These are phyloP conservation scores for Evernia prunastri DNA, from an alignment of 495 filamentous ascomycete species.

Conservation along the genomic window DNA sequence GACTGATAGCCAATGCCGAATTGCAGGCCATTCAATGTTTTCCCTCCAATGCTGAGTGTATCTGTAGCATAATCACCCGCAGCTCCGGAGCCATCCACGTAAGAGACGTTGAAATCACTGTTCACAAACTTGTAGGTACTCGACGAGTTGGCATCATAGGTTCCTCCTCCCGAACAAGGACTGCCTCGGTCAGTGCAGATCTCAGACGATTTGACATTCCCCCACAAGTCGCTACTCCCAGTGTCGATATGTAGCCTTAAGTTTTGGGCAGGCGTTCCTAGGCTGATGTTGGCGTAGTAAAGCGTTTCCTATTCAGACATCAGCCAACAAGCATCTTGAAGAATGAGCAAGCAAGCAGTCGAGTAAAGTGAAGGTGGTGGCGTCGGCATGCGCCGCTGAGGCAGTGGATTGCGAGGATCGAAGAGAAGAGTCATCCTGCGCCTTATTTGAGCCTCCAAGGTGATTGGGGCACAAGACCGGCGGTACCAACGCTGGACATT, in stretches of 20 bases:
- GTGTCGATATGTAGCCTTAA: conserved; percentile 71
- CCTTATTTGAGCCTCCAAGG: background rate
- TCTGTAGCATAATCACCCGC: conserved; percentile 80
- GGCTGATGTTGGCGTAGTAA: conserved; percentile 64
- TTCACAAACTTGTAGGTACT: conserved; percentile 74
- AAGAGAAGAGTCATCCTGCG: background rate
- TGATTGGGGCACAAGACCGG: background rate
- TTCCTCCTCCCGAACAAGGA: conserved; percentile 54
- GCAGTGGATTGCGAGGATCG: background rate
- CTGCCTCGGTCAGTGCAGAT: conserved; percentile 23
- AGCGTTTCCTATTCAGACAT: conserved; percentile 4
- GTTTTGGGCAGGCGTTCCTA: conserved; percentile 63
- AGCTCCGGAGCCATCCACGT: conserved; percentile 80
- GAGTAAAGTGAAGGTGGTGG: background rate
- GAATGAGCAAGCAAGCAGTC: background rate
- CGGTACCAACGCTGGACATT: background rate
- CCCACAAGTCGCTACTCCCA: conserved; percentile 85
- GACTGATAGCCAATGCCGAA: conserved; percentile 82
- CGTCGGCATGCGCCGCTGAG: background rate
- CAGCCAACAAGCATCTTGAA: background rate
- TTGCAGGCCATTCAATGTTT: conserved; percentile 59
- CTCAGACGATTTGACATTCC: conserved; percentile 14
- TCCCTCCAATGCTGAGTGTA: conserved; percentile 59
- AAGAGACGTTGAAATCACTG: conserved; percentile 81
- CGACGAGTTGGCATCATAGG: conserved; percentile 67